These are phyloP conservation scores for Sclerospora graminicola DNA, from an alignment of 352 stramenopile species.

Conservation along the genomic window DNA sequence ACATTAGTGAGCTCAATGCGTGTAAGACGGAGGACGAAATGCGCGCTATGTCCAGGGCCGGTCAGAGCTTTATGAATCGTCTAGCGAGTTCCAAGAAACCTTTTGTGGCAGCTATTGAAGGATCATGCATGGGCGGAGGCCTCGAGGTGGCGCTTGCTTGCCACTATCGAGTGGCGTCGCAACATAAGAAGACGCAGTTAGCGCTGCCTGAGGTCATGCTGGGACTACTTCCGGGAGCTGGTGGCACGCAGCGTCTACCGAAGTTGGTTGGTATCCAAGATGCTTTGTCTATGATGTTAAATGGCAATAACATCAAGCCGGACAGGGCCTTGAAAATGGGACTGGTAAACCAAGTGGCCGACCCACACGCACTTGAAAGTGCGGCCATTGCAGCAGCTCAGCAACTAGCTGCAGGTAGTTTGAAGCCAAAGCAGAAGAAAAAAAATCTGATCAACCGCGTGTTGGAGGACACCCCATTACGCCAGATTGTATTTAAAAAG, in stretches of 20 bases:
- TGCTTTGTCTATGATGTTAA: conserved; percentile 97
- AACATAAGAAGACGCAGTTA: conserved; percentile 93
- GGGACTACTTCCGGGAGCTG: conserved; percentile 94
- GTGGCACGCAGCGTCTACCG: conserved; percentile 95
- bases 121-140: conserved; percentile 92
- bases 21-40: conserved; percentile 89
- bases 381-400: conserved; percentile 86
- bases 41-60: conserved; percentile 83
- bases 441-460: conserved; percentile 81
- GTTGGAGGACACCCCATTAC: conserved; percentile 92
- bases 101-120: conserved; percentile 95
- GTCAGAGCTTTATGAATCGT: conserved; percentile 90
- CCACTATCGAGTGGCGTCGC: conserved; percentile 95
- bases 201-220: conserved; percentile 96
- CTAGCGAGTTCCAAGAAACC: conserved; percentile 89
- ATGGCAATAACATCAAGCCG: conserved; percentile 91
- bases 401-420: conserved; percentile 81
- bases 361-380: conserved; percentile 83
- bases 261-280: conserved; percentile 88
- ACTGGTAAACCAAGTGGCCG: conserved; percentile 92
- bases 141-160: conserved; percentile 96
- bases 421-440: conserved; percentile 89
- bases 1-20: conserved; percentile 93
- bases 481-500: conserved; percentile 91
- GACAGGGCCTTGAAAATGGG: conserved; percentile 97